A percentile compares a stretch with the other conserved stretches of the same genome.
Conservation (phyloP, 352 stramenopile species). For the Aphanomyces astaci region DNA sequence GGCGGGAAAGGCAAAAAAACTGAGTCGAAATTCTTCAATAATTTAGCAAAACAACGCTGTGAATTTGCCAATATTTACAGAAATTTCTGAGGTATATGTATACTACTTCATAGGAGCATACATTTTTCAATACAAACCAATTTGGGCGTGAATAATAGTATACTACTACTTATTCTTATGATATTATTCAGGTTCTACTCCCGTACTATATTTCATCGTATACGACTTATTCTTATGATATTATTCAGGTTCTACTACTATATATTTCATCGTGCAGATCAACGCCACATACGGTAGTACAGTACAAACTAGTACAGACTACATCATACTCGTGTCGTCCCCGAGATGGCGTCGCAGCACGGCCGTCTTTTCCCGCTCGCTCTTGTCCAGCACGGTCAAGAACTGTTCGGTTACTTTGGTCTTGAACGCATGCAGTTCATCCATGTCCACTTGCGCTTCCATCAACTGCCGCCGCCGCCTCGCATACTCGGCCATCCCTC, state of each 20-base stretch:
- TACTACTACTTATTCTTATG: no score
- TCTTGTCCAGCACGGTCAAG: constrained; percentile 56
- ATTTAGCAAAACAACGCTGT: no score
- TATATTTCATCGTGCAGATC: no score
- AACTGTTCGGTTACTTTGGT: constrained; percentile 67
- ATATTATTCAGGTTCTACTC: no score
- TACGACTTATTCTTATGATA: no score
- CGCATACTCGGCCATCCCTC: not conserved
- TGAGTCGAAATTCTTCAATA: no score
- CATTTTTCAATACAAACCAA: not conserved
- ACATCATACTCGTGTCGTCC: not conserved
- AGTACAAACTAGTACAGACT: no score
- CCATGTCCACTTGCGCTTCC: constrained; percentile 52
- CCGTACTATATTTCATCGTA: not conserved
- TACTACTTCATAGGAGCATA: no score
- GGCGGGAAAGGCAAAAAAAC: not conserved
- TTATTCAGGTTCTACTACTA: no score
- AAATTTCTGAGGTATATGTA: no score
- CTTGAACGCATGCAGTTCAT: constrained; percentile 68
- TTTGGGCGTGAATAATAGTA: not conserved
- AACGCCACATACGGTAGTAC: no score
- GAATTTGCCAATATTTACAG: no score
- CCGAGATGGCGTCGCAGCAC: constrained; percentile 30
- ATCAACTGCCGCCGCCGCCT: not conserved
- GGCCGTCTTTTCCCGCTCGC: constrained; percentile 58